Percentiles rank a stretch among this genome's conserved stretches.
Evolutionary conservation across 176 grass and related monocot genomes (phyloP).

Genomic region (Zea mays): DNA sequence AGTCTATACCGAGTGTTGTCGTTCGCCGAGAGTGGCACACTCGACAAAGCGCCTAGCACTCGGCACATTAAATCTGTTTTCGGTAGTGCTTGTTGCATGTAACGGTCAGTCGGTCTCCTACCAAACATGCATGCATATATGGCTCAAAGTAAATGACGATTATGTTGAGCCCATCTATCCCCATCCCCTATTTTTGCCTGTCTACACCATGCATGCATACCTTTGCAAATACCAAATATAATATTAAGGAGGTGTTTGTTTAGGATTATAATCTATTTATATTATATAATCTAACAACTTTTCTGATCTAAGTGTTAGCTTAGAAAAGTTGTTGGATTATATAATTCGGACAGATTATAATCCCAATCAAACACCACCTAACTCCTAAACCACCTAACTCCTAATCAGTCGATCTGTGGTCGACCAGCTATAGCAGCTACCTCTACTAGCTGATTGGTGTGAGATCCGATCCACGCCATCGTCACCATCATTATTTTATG

Average conservation of each 20-base stretch:
- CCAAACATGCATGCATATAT: not conserved
- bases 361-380: too few species aligned
- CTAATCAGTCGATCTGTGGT: slow-evolving; percentile 6
- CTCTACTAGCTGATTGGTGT: slow-evolving; percentile 17
- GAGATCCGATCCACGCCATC: slow-evolving; percentile 33
- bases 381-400: not conserved
- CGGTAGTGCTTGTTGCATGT: not conserved
- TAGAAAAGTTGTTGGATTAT: too few species aligned
- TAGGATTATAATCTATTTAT: not conserved
- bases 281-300: not conserved
- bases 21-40: not conserved
- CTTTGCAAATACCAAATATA: slow-evolving; percentile 31
- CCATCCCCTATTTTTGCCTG: slow-evolving; percentile 12
- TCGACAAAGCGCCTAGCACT: too few species aligned
- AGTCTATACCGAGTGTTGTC: too few species aligned
- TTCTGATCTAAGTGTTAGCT: too few species aligned
- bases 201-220: not conserved
- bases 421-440: slow-evolving; percentile 14
- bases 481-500: slow-evolving; percentile 46
- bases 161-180: slow-evolving; percentile 7
- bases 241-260: not conserved
- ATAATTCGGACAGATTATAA: too few species aligned
- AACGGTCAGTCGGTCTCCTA: not conserved
- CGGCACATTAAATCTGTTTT: too few species aligned
- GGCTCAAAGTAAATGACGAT: slow-evolving; percentile 28